A percentile compares a stretch with the other conserved stretches of the same genome.
Conservation (phyloP, 225 moss, liverwort and hornwort genomes). For the Physcomitrium patens region DNA sequence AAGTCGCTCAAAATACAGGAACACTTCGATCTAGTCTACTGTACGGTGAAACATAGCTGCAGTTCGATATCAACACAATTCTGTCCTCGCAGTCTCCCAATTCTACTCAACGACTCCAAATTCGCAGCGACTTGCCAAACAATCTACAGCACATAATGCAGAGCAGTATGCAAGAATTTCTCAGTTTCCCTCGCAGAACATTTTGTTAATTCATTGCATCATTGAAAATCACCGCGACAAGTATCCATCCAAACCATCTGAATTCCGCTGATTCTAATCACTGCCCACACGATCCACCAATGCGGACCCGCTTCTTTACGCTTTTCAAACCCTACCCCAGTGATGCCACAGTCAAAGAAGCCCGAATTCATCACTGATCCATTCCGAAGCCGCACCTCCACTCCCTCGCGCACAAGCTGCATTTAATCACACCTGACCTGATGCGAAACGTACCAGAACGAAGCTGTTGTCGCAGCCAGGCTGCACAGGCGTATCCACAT, state of each 20-base stretch:
- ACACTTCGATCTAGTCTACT: slow-evolving; percentile 4
- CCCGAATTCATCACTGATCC: slow-evolving; percentile 22
- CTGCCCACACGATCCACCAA: not conserved
- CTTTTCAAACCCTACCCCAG: slow-evolving; percentile 26
- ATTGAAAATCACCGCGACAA: too few species aligned
- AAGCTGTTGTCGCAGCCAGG: slow-evolving; percentile 64
- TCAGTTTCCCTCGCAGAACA: not conserved
- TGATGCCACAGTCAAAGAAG: not conserved
- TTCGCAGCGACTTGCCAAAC: too few species aligned
- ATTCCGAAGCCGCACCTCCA: not conserved
- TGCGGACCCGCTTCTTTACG: not conserved
- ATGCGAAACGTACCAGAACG: slow-evolving; percentile 49
- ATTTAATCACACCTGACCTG: too few species aligned
- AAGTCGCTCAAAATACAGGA: not conserved
- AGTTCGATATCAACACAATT: slow-evolving; percentile 11
- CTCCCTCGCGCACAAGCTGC: too few species aligned
- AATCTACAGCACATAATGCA: not conserved
- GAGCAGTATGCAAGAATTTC: not conserved
- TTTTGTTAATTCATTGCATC: not conserved
- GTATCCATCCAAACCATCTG: not conserved
- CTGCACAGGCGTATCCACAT: slow-evolving; percentile 45
- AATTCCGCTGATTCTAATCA: not conserved
- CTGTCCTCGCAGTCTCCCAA: not conserved
- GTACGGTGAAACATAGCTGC: not conserved
- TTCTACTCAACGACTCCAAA: slow-evolving; percentile 4